Evolutionary conservation across 1,284 basidiomycete species (phyloP).

Genomic region (Marasmius fiardii): DNA sequence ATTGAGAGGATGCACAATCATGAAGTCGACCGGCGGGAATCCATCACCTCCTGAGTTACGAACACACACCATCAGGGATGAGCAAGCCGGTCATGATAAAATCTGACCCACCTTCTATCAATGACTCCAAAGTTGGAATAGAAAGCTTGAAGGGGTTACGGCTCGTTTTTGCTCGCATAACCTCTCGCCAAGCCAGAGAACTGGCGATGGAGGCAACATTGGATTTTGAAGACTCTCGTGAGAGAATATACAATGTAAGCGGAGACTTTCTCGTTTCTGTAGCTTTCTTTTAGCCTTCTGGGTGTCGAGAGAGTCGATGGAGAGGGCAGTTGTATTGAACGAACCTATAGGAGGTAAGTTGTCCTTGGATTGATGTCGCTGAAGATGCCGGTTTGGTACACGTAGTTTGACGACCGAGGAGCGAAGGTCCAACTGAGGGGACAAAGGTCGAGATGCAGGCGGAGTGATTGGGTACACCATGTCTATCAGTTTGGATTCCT

Average conservation of each 20-base stretch:
- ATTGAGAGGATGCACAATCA: constrained; percentile 63
- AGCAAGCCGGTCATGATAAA: neutral
- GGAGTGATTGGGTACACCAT: constrained; percentile 65
- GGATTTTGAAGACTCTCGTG: constrained; percentile 47
- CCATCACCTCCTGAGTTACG: constrained; percentile 37
- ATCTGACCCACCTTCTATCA: constrained; percentile 54
- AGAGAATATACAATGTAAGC: constrained; percentile 41
- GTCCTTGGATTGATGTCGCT: too few relatives aligned
- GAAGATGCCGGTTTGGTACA: neutral
- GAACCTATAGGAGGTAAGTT: too few relatives aligned
- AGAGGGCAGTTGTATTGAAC: too few relatives aligned
- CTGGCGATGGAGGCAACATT: constrained; percentile 43
- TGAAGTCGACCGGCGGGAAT: constrained; percentile 66
- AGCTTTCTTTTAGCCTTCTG: too few relatives aligned
- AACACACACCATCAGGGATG: neutral
- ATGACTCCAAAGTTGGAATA: constrained; percentile 40
- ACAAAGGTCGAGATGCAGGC: constrained; percentile 58
- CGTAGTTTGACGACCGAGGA: constrained; percentile 10
- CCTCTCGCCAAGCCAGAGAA: constrained; percentile 28
- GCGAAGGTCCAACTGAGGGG: constrained; percentile 30
- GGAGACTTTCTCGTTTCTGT: constrained; percentile 6
- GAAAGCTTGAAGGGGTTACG: constrained; percentile 29
- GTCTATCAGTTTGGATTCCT: constrained; percentile 31
- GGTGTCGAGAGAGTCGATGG: too few relatives aligned
- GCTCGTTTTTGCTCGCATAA: constrained; percentile 10